Conservation (phyloP, 1,284 basidiomycete species). For the Malassezia furfur region DNA sequence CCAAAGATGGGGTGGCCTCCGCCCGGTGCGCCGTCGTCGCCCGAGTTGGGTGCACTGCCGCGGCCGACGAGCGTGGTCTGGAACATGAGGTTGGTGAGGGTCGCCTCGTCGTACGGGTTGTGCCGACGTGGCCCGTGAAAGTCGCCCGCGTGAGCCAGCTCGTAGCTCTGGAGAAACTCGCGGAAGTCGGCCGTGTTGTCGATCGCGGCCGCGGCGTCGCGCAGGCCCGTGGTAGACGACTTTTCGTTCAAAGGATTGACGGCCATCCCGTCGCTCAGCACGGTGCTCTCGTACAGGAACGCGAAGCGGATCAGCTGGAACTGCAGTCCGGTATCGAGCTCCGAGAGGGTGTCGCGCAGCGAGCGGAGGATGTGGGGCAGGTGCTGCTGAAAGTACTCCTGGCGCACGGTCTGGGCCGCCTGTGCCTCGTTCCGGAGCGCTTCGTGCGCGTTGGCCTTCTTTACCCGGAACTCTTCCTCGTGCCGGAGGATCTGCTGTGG, state of each 20-base stretch:
- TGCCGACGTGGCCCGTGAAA: conserved; percentile 47
- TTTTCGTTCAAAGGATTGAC: conserved; percentile 60
- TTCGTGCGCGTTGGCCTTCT: conserved; percentile 77
- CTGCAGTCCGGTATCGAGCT: conserved; percentile 90
- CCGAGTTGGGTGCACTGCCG: background rate
- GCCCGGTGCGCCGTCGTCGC: background rate
- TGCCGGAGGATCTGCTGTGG: conserved; percentile 84
- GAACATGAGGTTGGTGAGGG: conserved; percentile 25
- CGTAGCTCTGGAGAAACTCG: conserved; percentile 92
- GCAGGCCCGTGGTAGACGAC: conserved; percentile 57
- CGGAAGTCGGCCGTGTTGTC: conserved; percentile 93
- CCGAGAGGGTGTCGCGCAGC: conserved; percentile 90
- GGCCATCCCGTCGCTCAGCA: conserved; percentile 76
- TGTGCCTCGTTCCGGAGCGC: conserved; percentile 81
- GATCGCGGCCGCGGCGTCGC: conserved; percentile 75
- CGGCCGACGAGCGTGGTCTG: conserved; percentile 4
- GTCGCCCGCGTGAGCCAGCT: conserved; percentile 64
- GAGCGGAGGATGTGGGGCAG: conserved; percentile 80
- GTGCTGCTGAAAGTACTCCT: conserved; percentile 93
- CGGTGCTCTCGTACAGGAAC: conserved; percentile 81
- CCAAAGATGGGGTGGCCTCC: conserved; percentile 58
- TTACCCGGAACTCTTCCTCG: conserved; percentile 80
- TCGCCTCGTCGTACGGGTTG: conserved; percentile 48
- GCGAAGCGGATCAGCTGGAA: conserved; percentile 92
- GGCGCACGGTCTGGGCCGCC: conserved; percentile 76